Evolutionary conservation across 2,329 filamentous ascomycete genomes (phyloP), one percentile per base, ranked within the genome.

Genomic region (Cladophialophora bantiana): DNA sequence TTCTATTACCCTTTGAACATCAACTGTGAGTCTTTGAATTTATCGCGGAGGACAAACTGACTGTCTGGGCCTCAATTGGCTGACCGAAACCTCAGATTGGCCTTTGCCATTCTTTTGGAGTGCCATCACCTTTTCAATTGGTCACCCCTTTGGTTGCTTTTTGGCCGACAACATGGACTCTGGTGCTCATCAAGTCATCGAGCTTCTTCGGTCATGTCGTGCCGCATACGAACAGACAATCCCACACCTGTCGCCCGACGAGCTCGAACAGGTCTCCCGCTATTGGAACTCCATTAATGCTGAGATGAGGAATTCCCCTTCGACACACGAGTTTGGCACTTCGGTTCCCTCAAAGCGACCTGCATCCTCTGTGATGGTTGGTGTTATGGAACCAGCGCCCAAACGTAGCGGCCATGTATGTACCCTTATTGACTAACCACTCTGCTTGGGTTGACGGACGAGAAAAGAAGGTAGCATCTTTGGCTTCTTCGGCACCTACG

Each of bases 351-450:
- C 65, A 59, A 73, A 72, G 62, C 68, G 70, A 64, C 59, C 61
- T 55, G 56, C 68, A 38, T 69, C 70, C 52, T 60, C 18, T 58
- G 52, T 58, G 71, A 64, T 67, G 71, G 73, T 62, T 64, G 76
- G 65, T 77, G 75, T 72, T 75, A 77, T 73, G 77, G 79, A 73
- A 79, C 81, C 78, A 76, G 77, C 70, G 70, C 74, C 74, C 76
- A 80, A 77, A 78, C 78, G 76, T 65, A 45, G 62, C 65, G 70
- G 64, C 62, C 65, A 65, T 69, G 72, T 74, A 74, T 63, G 72
- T 74, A 62, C 66, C 66, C 63, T 56, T 58, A 56, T 64, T 58
- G 48, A 67, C 38, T 61, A 20, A 62, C 58, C 59, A 56, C 59
- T 62, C 68, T 64, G 36, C 54, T 64, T 72, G 65, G 71, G 66